phyloP scores from a whole-genome alignment of 495 filamentous ascomycete species.

The Chaetomium fimeti region DNA sequence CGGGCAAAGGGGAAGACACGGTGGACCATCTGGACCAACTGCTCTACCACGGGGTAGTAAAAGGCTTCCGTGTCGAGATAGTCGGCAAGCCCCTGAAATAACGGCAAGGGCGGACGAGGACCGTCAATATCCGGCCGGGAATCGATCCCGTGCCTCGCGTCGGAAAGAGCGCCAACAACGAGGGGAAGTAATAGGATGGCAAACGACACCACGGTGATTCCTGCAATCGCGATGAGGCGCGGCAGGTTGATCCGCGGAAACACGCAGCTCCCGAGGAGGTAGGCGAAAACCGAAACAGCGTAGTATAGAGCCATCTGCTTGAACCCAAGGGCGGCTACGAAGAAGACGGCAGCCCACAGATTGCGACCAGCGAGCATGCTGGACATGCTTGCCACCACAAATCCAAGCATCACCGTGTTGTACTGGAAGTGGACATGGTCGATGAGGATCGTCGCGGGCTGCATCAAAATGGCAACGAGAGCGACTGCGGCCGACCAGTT shows the following conservation, averaged over 20 bases:
- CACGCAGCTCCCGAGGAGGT: conserved; percentile 80
- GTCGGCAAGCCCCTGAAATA: conserved; percentile 57
- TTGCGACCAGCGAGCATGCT: conserved; percentile 80
- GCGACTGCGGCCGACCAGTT: conserved; percentile 80
- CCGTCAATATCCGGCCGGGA: conserved; percentile 50
- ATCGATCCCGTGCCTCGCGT: conserved; percentile 54
- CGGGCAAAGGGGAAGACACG: conserved; percentile 93
- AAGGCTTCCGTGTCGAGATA: conserved; percentile 60
- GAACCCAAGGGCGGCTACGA: conserved; percentile 88
- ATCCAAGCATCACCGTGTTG: conserved; percentile 95
- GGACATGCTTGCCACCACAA: conserved; percentile 79
- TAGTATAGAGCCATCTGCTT: conserved; percentile 99
- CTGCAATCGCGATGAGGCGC: conserved; percentile 70
- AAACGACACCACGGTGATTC: conserved; percentile 71
- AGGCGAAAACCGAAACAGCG: conserved; percentile 87
- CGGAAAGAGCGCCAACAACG: conserved; percentile 60
- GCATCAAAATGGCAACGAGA: conserved; percentile 84
- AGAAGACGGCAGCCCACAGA: conserved; percentile 88
- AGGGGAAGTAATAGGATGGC: conserved; percentile 72
- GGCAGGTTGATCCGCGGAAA: conserved; percentile 67
- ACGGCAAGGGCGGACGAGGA: conserved; percentile 54
- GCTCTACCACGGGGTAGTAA: conserved; percentile 70
- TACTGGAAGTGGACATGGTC: conserved; percentile 99
- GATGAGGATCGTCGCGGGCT: conserved; percentile 86
- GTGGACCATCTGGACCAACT: conserved; percentile 75